These are phyloP conservation scores for Boletus semigastroideus DNA, from an alignment of 1,284 basidiomycete genomes.

Conservation along the genomic window DNA sequence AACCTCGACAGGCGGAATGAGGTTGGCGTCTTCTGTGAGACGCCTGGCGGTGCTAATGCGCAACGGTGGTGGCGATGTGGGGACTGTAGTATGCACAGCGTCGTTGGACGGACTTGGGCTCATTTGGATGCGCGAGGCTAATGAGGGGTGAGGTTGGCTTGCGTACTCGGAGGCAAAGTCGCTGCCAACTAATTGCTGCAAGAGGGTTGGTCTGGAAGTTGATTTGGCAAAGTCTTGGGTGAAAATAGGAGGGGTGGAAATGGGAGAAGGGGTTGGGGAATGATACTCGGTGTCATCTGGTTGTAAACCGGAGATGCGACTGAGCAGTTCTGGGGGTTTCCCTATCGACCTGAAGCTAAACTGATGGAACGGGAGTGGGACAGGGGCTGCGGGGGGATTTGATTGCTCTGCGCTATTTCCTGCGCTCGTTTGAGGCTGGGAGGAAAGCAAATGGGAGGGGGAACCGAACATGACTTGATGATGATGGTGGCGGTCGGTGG, in stretches of 20 bases:
- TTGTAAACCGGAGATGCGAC: slow-evolving; percentile 40
- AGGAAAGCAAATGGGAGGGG: slow-evolving; percentile 24
- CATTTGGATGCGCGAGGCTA: slow-evolving; percentile 33
- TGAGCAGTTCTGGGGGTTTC: slow-evolving; percentile 44
- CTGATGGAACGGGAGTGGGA: slow-evolving; percentile 31
- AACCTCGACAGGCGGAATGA: slow-evolving; percentile 34
- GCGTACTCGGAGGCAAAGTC: background rate
- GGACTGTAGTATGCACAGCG: background rate
- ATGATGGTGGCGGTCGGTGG: slow-evolving; percentile 8
- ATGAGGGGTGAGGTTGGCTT: slow-evolving; percentile 13
- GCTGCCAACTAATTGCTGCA: slow-evolving; percentile 20
- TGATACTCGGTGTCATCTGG: slow-evolving; percentile 24
- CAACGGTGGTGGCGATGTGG: background rate
- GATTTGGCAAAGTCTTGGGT: slow-evolving; percentile 5
- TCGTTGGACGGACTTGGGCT: slow-evolving; percentile 1
- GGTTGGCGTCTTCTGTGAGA: slow-evolving; percentile 1
- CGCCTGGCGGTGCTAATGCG: background rate
- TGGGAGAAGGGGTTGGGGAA: slow-evolving; percentile 33
- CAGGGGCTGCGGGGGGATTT: slow-evolving; percentile 11
- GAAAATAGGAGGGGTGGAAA: slow-evolving; percentile 2
- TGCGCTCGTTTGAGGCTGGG: background rate
- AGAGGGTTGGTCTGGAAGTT: slow-evolving; percentile 25
- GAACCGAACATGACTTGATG: slow-evolving; percentile 24
- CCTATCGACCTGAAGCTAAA: slow-evolving; percentile 49
- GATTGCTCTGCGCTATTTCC: background rate